Percentiles rank a stretch among this genome's conserved stretches.
phyloP scores from a whole-genome alignment of 257 asterid species.

The Handroanthus guayacan region DNA sequence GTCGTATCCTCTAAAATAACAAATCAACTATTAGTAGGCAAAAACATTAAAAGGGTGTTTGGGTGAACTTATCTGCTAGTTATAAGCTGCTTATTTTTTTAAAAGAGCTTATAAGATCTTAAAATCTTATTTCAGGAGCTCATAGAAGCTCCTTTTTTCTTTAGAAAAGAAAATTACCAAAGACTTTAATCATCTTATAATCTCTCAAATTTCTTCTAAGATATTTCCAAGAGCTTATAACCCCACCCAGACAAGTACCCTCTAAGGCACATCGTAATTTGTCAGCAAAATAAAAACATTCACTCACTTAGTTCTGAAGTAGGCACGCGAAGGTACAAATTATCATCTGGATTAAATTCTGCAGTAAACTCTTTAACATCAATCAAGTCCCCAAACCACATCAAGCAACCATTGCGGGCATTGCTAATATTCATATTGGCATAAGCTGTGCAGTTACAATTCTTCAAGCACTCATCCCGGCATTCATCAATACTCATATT shows the following conservation, averaged over 20 bases:
- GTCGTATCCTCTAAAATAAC: not conserved
- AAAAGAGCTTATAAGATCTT: too few species aligned
- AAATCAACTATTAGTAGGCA: not conserved
- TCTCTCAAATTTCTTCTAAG: too few species aligned
- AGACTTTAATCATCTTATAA: too few species aligned
- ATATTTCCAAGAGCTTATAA: too few species aligned
- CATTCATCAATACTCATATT: slow-evolving; percentile 6
- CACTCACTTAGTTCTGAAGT: slow-evolving; percentile 14
- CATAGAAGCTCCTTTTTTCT: too few species aligned
- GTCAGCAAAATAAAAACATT: not conserved
- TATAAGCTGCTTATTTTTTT: too few species aligned
- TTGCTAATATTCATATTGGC: not conserved
- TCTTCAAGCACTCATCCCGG: slow-evolving; percentile 30
- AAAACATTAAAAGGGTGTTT: not conserved
- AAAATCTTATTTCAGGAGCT: too few species aligned
- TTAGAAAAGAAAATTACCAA: too few species aligned
- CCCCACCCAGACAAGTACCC: too few species aligned
- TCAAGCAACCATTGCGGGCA: slow-evolving; percentile 1
- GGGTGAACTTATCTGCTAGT: not conserved
- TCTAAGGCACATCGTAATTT: not conserved
- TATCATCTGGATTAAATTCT: not conserved
- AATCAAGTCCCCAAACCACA: slow-evolving; percentile 38
- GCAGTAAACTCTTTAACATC: not conserved
- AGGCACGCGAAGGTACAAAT: slow-evolving; percentile 21
- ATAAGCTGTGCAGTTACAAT: slow-evolving; percentile 33